Evolutionary conservation across 768 basidiomycete genomes (phyloP), one percentile per base, ranked within the genome.

Genomic region (Naematelia aurantialba): DNA sequence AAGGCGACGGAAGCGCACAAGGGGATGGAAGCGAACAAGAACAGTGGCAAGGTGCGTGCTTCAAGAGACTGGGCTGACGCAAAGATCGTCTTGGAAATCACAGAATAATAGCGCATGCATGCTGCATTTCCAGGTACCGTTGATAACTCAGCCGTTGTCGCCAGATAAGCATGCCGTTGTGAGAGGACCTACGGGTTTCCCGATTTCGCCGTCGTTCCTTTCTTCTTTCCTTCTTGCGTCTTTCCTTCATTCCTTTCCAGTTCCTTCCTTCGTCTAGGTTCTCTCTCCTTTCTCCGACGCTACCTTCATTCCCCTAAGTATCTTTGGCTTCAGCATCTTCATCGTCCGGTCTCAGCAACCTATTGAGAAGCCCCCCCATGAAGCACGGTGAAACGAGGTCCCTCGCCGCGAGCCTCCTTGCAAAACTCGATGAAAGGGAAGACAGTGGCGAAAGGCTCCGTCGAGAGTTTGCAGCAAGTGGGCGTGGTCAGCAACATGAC

Each of bases 11-110:
- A 83, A 27, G 91, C 91, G 1, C 89, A 91, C 62, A 80, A 81
- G 60, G 89, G 89, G 77, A 91, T 97, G 87, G 85, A 88, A 73
- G 84, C 79, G 58, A 87, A 91, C 69, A 82, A 80, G 76, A 86
- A 83, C 64, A 81, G 78, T 76, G 79, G 79, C 2, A 80, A 80
- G 71, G 75, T 77, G 54, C 59, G 73, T 63, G 26, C 51, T 27
- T 14, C n/a, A 31, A 2, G n/a, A 12, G 51, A 27, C 25, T 26
- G 2, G 59, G 34, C 57, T 55, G 55, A 60, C 52, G 46, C 5
- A 17, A 24, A 75, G 73, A 76, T 80, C 39, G 67, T 80, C 13
- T 69, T 78, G 47, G 72, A 75, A 61, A 63, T 79, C 51, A 61
- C 59, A n/a, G 52, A 67, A 42, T 68, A 60, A 48, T 27, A 39